Base-by-base conservation (phyloP, 2,329 filamentous ascomycete genomes). In the Diaporthe sp. region DNA sequence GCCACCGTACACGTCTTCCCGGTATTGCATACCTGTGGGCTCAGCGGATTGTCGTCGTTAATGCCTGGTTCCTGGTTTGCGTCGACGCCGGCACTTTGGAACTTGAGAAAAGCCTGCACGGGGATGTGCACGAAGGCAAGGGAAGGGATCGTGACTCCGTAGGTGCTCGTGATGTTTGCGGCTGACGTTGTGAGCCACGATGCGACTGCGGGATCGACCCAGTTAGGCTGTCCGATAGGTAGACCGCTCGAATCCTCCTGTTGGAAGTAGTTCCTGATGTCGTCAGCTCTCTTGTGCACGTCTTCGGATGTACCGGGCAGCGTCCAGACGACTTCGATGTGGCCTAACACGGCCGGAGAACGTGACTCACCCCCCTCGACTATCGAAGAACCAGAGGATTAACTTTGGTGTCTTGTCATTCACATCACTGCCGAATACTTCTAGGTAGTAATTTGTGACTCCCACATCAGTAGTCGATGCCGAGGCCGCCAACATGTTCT, bases 351-450 rank as follows among this genome's bases (percentile, higher is more conserved):
- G 7, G 25, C 20, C 31, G 12, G 13, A 9, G 22, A 17, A 25
- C 22, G 8, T 28, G 12, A 68, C 47, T 68, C 63, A 68, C 63
- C 63, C 89, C 51, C 90, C 89, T 53, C 87, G 85, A 72, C 84
- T 87, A 80, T 93, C 91, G 78, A 93, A 92, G 81, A 92, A 92
- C 90, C 90, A 93, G 2, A 93, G 82, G 2, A 92, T 80, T 37
- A 83, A 75, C 12, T 71, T 76, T 0, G 82, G 82, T 0, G 72
- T 58, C 31, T 28, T 72, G n/a, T 60, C 60, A 22, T 25, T 61
- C 17, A 28, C 31, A 12, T 76, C 63, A n/a, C 44, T 53, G 22
- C 47, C 15, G 44, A 51, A 76, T 6, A 76, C 68, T 4, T 73
- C 72, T 2, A 76, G 53, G 25, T 76, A 76, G 28, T 76, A 76